Evolutionary conservation across 495 filamentous ascomycete genomes (phyloP).

Genomic region (Tuber microsphaerosporum): DNA sequence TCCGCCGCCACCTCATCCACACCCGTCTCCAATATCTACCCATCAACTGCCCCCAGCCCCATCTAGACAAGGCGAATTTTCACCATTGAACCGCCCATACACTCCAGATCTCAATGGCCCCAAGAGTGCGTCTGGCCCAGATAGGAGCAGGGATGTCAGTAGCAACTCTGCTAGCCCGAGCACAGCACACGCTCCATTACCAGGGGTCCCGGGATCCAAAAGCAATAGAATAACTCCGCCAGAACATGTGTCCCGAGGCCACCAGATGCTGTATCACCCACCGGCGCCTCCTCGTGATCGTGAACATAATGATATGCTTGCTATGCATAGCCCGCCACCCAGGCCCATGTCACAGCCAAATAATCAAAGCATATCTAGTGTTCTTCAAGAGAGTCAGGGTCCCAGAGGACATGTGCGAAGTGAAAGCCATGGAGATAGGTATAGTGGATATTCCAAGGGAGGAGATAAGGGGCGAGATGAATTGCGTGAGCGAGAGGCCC

Average conservation of each 20-base stretch:
- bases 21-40: conserved; percentile 48
- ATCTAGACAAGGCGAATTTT: conserved; percentile 55
- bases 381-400: conserved; percentile 28
- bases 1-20: conserved; percentile 49
- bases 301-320: conserved; percentile 25
- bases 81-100: conserved; percentile 59
- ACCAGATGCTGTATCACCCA: conserved; percentile 46
- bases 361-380: conserved; percentile 27
- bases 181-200: conserved; percentile 40
- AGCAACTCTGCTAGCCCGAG: conserved; percentile 47
- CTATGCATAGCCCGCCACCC: conserved; percentile 35
- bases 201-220: conserved; percentile 28
- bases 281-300: conserved; percentile 24
- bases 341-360: conserved; percentile 36
- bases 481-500: conserved; percentile 13
- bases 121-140: conserved; percentile 44
- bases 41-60: conserved; percentile 53
- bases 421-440: conserved; percentile 16
- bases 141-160: conserved; percentile 45
- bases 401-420: conserved; percentile 17
- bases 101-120: conserved; percentile 60
- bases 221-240: conserved; percentile 47
- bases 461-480: not conserved
- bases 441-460: conserved; percentile 19
- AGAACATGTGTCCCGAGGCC: conserved; percentile 51